These are phyloP conservation scores for Persicaria tinctoria DNA, from an alignment of 148 eudicot genomes.

Conservation along the genomic window DNA sequence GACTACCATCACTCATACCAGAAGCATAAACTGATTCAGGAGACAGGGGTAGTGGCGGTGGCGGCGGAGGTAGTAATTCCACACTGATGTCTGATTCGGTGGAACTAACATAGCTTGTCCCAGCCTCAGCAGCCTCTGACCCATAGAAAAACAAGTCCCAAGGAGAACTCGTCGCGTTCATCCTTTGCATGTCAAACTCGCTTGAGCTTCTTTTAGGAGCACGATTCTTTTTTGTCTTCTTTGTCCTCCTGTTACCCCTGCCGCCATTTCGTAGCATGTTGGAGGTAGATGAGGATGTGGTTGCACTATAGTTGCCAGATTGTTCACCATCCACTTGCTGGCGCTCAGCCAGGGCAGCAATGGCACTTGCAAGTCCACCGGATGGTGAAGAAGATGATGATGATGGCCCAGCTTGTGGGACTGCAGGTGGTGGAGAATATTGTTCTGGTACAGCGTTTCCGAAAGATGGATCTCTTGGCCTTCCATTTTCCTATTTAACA, in stretches of 20 bases:
- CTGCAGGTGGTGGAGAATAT: constrained; percentile 11
- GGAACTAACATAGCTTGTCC: constrained; percentile 42
- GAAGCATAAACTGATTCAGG: constrained; percentile 14
- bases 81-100: constrained; percentile 31
- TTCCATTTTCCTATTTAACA: constrained; percentile 47
- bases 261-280: constrained; percentile 19
- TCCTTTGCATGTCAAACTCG: constrained; percentile 5
- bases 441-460: constrained; percentile 32
- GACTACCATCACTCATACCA: constrained; percentile 18
- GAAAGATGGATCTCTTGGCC: constrained; percentile 26
- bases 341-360: constrained; percentile 87
- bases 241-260: constrained; percentile 28
- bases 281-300: neutral
- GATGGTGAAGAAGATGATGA: constrained; percentile 21
- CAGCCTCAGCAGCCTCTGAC: constrained; percentile 44
- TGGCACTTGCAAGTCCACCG: constrained; percentile 91
- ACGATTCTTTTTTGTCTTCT: neutral
- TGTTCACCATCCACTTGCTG: constrained; percentile 55
- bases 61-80: constrained; percentile 3
- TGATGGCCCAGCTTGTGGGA: constrained; percentile 4
- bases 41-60: constrained; percentile 10
- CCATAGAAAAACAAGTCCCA: constrained; percentile 18
- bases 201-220: constrained; percentile 12
- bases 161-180: constrained; percentile 31
- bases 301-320: constrained; percentile 21